Percentiles rank a stretch among this genome's conserved stretches.
phyloP scores from a whole-genome alignment of 441 rosid species.

The Omphalea diandra region DNA sequence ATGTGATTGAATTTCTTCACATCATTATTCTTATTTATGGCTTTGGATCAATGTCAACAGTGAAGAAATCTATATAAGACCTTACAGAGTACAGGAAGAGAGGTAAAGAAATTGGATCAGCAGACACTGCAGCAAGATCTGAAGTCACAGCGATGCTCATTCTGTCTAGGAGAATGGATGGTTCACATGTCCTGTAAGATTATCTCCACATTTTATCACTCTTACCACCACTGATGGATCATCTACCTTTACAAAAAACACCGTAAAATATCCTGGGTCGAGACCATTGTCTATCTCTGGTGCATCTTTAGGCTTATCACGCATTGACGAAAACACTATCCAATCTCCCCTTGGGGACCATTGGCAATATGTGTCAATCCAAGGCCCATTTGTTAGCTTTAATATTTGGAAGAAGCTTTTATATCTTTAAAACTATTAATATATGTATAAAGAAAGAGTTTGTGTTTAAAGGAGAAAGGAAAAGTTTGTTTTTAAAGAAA shows the following conservation, averaged over 20 bases:
- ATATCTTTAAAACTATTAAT: too few species aligned
- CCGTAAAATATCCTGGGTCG: neutral
- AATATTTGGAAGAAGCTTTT: too few species aligned
- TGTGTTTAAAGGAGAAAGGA: too few species aligned
- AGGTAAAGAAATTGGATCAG: neutral
- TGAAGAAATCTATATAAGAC: neutral
- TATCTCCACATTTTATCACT: neutral
- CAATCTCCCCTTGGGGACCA: too few species aligned
- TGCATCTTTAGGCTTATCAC: too few species aligned
- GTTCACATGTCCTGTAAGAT: neutral
- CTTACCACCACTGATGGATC: too few species aligned
- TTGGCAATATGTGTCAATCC: too few species aligned
- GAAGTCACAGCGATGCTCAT: neutral
- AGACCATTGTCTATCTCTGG: conserved; percentile 7
- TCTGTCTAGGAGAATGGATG: neutral
- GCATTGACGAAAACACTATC: too few species aligned
- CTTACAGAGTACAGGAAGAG: neutral
- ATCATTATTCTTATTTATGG: neutral
- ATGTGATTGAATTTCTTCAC: too few species aligned
- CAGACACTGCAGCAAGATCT: neutral
- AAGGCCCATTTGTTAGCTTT: neutral
- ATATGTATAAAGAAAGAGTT: too few species aligned
- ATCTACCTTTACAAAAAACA: neutral
- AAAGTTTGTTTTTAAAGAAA: too few species aligned
- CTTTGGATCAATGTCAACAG: neutral